Base-by-base conservation (phyloP, 805 yeast genomes). In the Spathaspora boniae region DNA sequence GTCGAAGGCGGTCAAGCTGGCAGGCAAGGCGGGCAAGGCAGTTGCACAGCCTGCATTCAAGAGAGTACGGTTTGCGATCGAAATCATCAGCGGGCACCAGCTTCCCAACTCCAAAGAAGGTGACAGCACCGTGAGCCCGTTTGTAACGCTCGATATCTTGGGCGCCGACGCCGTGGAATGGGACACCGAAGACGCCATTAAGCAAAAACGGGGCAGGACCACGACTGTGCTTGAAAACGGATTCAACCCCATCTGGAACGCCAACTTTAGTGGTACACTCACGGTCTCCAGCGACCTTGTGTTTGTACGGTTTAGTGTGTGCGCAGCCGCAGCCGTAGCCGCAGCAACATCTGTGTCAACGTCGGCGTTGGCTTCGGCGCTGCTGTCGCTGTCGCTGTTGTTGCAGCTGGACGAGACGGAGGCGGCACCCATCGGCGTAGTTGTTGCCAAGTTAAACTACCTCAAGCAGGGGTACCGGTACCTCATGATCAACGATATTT, bases 201-300 rank as follows among this genome's bases (percentile, higher is more conserved):
- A 40, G 26, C 44, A 43, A 27, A 33, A 33, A 9, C 11, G n/a
- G 50, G 48, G 25, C 42, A 42, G 33, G 4, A 55, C 66, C 2
- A 33, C 37, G 3, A 47, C 53, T 3, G 72, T 82, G 1, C 51
- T 56, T 5, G 78, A 76, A 33, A 88, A 89, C 58, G 97, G 97
- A 0, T 86, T 86, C 60, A 87, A 85, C 51, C 97, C 97, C 0
- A 58, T 72, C 5, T 91, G 97, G 97, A 76, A 81, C 42, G 69
- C 72, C 33, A 54, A 51, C 4, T 70, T 80, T 41, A 43, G 53
- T n/a, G 70, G 81, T 2, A 45, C 67, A 5, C 54, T 58, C 4
- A 54, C 69, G 6, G 54, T 62, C 29, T 40, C 51, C n/a, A 58
- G 64, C 36, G 70, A 74, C 5, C 62, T 83, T 26, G 71, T 78